Evolutionary conservation across 2,329 filamentous ascomycete species (phyloP).

Genomic region (Chaetomium sp.): DNA sequence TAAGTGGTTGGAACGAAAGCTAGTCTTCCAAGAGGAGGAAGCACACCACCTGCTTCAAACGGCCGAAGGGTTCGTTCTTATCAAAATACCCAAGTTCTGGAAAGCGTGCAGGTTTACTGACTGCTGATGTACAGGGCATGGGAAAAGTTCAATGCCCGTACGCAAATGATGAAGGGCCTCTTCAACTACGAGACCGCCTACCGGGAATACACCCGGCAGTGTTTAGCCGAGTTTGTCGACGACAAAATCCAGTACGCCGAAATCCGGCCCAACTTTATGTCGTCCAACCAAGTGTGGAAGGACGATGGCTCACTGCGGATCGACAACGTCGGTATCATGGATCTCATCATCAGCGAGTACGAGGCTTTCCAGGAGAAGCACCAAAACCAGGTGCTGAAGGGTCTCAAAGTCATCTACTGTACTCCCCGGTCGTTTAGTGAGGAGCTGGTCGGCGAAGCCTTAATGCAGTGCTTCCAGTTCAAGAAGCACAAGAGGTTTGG

Average conservation of each 20-base stretch:
- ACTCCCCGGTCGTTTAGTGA: constrained; percentile 55
- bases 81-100: neutral
- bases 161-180: constrained; percentile 66
- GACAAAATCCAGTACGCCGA: constrained; percentile 68
- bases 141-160: constrained; percentile 61
- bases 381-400: constrained; percentile 45
- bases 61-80: constrained; percentile 43
- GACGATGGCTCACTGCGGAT: constrained; percentile 49
- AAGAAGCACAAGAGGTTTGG: constrained; percentile 45
- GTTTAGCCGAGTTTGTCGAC: constrained; percentile 54
- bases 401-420: constrained; percentile 66
- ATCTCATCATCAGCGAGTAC: constrained; percentile 52
- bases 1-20: constrained; percentile 55
- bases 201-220: constrained; percentile 50
- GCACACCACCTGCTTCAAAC: constrained; percentile 47
- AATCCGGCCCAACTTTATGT: constrained; percentile 63
- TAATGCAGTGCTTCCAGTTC: constrained; percentile 56
- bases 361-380: constrained; percentile 36
- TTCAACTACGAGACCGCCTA: constrained; percentile 62
- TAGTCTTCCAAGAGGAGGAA: constrained; percentile 56
- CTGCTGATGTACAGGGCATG: constrained; percentile 28
- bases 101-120: neutral
- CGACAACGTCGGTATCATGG: constrained; percentile 53
- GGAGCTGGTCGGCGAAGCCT: constrained; percentile 41
- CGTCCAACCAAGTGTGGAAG: constrained; percentile 52